A percentile compares a stretch with the other conserved stretches of the same genome.
Evolutionary conservation across 257 asterid species (phyloP).

Genomic region (Plantago elongata): DNA sequence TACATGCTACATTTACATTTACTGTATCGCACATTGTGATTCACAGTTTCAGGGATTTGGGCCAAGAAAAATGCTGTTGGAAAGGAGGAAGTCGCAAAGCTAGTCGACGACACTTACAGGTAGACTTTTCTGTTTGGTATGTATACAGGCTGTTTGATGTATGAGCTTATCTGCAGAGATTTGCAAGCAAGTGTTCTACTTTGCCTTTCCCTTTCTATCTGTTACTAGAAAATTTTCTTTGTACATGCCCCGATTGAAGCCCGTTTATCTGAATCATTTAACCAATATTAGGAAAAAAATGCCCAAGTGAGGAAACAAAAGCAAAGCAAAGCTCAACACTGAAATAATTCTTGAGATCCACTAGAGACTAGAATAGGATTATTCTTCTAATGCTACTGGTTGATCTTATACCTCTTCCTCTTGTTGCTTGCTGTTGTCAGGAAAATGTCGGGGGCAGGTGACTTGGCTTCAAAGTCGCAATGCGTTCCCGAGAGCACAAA

Average conservation of each 20-base stretch:
- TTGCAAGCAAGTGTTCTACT: not conserved
- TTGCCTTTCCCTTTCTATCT: not conserved
- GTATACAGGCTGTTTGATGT: constrained; percentile 2
- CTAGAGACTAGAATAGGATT: too few species aligned
- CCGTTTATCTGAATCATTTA: too few species aligned
- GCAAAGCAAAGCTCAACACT: too few species aligned
- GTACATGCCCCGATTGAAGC: too few species aligned
- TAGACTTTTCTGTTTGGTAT: constrained; percentile 20
- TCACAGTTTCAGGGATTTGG: constrained; percentile 64
- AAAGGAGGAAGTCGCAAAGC: constrained; percentile 77
- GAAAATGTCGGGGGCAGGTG: constrained; percentile 81
- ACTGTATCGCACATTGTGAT: constrained; percentile 4
- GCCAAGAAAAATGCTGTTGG: constrained; percentile 66
- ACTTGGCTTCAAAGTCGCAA: constrained; percentile 67
- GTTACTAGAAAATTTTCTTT: too few species aligned
- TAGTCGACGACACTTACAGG: constrained; percentile 93
- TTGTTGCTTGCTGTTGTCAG: constrained; percentile 36
- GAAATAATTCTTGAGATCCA: too few species aligned
- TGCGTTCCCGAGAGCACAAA: constrained; percentile 55
- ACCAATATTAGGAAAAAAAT: too few species aligned
- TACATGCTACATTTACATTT: too few species aligned
- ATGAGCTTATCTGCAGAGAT: constrained; percentile 3
- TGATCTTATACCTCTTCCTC: not conserved
- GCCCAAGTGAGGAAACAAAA: too few species aligned
- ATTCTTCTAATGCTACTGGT: too few species aligned